Evolutionary conservation across 176 grass and related monocot species (phyloP).

Genomic region (Hyparrhenia diplandra): DNA sequence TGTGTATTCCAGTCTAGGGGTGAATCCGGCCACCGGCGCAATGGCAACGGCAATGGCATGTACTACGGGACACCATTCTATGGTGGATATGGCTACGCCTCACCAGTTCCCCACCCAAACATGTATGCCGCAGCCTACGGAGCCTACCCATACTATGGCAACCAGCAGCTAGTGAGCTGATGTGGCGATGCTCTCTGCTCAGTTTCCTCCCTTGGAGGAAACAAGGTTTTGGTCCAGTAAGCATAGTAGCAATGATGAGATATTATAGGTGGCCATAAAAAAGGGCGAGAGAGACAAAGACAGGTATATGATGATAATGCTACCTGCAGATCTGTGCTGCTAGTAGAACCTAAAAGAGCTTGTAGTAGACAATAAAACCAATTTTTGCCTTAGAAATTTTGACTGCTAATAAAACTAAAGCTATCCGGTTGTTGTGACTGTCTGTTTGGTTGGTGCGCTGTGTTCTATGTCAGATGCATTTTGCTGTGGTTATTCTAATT

Average conservation of each 20-base stretch:
- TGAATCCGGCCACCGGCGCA: constrained; percentile 37
- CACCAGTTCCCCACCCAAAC: constrained; percentile 49
- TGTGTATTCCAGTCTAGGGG: constrained; percentile 49
- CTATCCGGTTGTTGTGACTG: constrained; percentile 14
- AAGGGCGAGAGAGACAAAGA: constrained; percentile 35
- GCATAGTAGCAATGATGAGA: constrained; percentile 48
- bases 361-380: constrained; percentile 51
- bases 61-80: constrained; percentile 71
- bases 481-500: background rate
- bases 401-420: constrained; percentile 44
- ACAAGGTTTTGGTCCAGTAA: constrained; percentile 52
- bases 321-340: constrained; percentile 38
- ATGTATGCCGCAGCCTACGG: constrained; percentile 61
- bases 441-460: background rate
- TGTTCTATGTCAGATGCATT: background rate
- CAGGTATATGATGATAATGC: constrained; percentile 45
- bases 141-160: constrained; percentile 66
- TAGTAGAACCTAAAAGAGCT: constrained; percentile 37
- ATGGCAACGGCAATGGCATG: constrained; percentile 38
- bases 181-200: background rate
- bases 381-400: constrained; percentile 50
- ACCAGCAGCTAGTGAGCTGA: constrained; percentile 77
- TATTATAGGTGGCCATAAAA: constrained; percentile 53
- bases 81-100: constrained; percentile 57
- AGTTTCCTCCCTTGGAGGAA: constrained; percentile 32